Base-by-base conservation (phyloP, 2,329 filamentous ascomycete genomes). In the Trichophyton mentagrophytes region DNA sequence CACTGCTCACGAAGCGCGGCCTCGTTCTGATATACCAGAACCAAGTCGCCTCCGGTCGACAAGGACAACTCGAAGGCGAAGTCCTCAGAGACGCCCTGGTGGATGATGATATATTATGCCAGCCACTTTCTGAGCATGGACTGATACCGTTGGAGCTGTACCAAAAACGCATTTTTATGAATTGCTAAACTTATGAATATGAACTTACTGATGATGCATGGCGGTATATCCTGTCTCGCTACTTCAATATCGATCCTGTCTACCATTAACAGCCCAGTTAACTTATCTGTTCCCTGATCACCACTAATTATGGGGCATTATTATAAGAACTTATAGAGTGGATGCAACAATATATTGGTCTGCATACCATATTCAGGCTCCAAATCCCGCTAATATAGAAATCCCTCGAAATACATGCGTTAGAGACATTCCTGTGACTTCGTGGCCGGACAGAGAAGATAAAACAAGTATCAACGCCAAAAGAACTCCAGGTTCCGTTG, bases 1-100 rank as follows among this genome's bases (percentile, higher is more conserved):
- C 36, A 38, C 25, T 55, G 27, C 58, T 36, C 49, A 51, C 38
- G 57, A 59, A 38, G 13, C 38, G 22, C 17, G 30, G 15, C 44
- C 58, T 13, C 33, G 44, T 20, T 33, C 60, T 40, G 60, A 59
- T 33, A 57, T 44, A 11, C 36, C 59, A 58, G 62, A 62, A 57
- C 2, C 36, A 9, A 56, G 51, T 17, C 53, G 42, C 5, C 60
- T 61, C 17, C 44, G 62, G 17, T 61, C 64, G 3, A 63, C 62
- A 57, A 36, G 61, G 30, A 42, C 59, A 3, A 56, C 57, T 15
- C 60, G 64, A 47, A 57, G 64, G 8, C 60, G 57, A 36, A 65
- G 62, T 36, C 64, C 62, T n/a, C 59, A 61, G 5, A 58, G 60
- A 3, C 60, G 58, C 15, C 44, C 53, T 33, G 44, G 40, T 51